Base-by-base conservation (phyloP, 1,284 basidiomycete genomes). In the Puccinia polysora region DNA sequence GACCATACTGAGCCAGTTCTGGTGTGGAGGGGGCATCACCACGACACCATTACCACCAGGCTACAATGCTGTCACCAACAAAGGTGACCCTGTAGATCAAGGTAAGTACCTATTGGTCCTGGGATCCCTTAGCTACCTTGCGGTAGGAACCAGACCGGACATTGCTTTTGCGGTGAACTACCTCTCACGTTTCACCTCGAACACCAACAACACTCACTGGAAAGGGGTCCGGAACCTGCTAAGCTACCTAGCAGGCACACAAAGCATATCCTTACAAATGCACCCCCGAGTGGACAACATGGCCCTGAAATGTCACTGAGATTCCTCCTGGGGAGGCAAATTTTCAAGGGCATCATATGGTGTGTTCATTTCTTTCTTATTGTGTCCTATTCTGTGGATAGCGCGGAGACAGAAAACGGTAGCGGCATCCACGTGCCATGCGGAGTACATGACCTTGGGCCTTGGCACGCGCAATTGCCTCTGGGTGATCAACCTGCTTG, bases 311-410 rank as follows among this genome's bases (percentile, higher is more conserved):
- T 28, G 18, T 12, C 49, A 64, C 34, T 45, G 38, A 49, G 62
- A 64, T 23, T 20, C 45, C 7, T 45, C n/a, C 30, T 64, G 62
- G 62, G 62, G 62, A 23, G 62, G 62, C 12, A 23, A 64, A 25
- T 45, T 49, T 18, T 45, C 38, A 7, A 64, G 43, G 32, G 12
- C 20, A 14, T 5, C 38, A 49, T 34, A 49, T 49, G 43, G 62
- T 49, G n/a, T 28, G 25, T 45, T 64, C 28, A 25, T 45, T 64
- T 10, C 18, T 8, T 20, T 64, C 14, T 45, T 5, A 6, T 12
- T 12, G 8, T 49, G 25, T 47, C 43, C 38, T 6, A 25, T 64
- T 4, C 18, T 34, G 28, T 64, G 62, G 43, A 38, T 28, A 40
- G 36, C 59, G 6, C 28, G 36, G 25, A 15, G 59, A 12, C 30